These are phyloP conservation scores for Pyrenophora graminea DNA, from an alignment of 2,329 filamentous ascomycete species.

Conservation along the genomic window DNA sequence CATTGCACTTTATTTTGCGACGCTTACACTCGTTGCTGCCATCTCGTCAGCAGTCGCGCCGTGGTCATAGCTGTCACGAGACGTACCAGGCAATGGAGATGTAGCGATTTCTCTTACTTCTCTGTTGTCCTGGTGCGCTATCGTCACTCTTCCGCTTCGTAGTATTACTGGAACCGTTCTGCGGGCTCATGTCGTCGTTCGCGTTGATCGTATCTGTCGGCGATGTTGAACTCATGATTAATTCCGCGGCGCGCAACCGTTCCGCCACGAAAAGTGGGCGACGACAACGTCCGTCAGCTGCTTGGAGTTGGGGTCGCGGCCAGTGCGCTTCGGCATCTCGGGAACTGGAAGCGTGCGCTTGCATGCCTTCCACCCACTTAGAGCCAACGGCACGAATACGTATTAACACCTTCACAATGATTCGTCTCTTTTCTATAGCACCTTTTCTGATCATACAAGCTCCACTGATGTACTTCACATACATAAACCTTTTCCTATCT, in stretches of 20 bases:
- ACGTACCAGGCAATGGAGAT: constrained; percentile 64
- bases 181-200: constrained; percentile 42
- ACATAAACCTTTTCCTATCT: background rate
- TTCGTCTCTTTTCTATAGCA: background rate
- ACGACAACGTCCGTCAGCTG: background rate
- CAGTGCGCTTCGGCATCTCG: constrained; percentile 7
- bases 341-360: too few species aligned
- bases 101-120: constrained; percentile 65
- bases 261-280: constrained; percentile 13
- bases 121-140: constrained; percentile 49
- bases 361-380: too few species aligned
- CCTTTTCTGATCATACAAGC: background rate
- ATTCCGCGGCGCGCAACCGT: constrained; percentile 11
- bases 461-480: too few species aligned
- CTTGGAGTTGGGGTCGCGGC: constrained; percentile 10
- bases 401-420: background rate
- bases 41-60: too few species aligned
- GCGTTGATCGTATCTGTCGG: constrained; percentile 27
- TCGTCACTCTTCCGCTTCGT: constrained; percentile 53
- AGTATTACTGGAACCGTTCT: constrained; percentile 26
- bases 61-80: too few species aligned
- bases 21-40: constrained; percentile 64
- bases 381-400: too few species aligned
- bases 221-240: constrained; percentile 21
- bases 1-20: constrained; percentile 71